Conservation (phyloP, 164 flowering plant genomes). For the Umbellularia californica region DNA sequence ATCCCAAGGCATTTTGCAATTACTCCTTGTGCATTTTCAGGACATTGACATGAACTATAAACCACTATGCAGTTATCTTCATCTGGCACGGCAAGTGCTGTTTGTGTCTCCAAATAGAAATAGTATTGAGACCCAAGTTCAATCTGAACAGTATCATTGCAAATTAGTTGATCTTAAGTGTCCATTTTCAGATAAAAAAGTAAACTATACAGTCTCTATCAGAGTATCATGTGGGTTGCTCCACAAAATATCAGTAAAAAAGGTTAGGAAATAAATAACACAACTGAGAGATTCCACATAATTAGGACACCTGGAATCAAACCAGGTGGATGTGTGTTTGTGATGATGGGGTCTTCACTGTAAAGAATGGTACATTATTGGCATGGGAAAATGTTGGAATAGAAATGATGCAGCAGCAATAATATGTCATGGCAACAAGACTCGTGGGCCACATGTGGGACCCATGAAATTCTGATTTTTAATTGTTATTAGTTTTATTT, state of each 20-base stretch:
- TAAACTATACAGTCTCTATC: neutral
- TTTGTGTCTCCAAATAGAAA: constrained; percentile 93
- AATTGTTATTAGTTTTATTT: too few relatives aligned
- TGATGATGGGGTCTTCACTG: too few relatives aligned
- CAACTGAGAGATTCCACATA: too few relatives aligned
- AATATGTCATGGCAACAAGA: too few relatives aligned
- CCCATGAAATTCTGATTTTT: too few relatives aligned
- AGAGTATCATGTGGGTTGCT: neutral
- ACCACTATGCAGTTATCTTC: constrained; percentile 88
- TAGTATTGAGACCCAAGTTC: constrained; percentile 77
- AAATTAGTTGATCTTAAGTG: neutral
- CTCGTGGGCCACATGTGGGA: too few relatives aligned
- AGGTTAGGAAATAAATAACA: neutral
- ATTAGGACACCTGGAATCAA: too few relatives aligned
- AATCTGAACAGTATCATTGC: constrained; percentile 39
- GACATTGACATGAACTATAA: constrained; percentile 68
- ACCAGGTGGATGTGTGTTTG: too few relatives aligned
- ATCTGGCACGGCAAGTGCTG: constrained; percentile 87
- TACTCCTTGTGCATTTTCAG: constrained; percentile 50
- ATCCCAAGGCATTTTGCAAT: constrained; percentile 79
- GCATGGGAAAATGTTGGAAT: too few relatives aligned
- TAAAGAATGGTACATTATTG: too few relatives aligned
- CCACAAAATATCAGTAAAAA: too few relatives aligned
- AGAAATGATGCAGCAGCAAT: too few relatives aligned
- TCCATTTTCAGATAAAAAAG: neutral